Percentiles rank a stretch among this genome's conserved stretches.
These are phyloP conservation scores for Microdochium bolleyi DNA, from an alignment of 2,329 filamentous ascomycete genomes.

Conservation along the genomic window DNA sequence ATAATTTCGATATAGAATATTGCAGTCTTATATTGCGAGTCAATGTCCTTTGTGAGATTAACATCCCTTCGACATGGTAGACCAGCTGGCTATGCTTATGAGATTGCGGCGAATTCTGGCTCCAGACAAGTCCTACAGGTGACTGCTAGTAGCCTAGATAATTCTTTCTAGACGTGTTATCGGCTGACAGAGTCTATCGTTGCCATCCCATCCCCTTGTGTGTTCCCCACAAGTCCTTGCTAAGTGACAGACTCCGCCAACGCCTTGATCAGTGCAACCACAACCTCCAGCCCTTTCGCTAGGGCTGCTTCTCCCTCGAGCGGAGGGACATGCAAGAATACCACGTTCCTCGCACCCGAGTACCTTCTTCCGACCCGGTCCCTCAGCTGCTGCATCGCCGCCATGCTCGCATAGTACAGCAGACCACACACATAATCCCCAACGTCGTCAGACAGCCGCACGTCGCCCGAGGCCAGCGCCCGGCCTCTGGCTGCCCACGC, in stretches of 20 bases:
- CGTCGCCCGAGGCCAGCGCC: background rate
- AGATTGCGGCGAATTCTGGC: too few relatives aligned
- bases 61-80: too few relatives aligned
- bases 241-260: background rate
- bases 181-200: too few relatives aligned
- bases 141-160: too few relatives aligned
- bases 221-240: too few relatives aligned
- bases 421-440: conserved; percentile 3
- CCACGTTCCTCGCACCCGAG: background rate
- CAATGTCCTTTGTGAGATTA: too few relatives aligned
- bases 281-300: background rate
- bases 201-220: too few relatives aligned
- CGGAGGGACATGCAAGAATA: conserved; percentile 4
- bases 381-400: background rate
- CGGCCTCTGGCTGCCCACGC: background rate
- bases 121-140: too few relatives aligned
- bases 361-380: background rate
- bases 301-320: background rate
- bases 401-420: conserved; percentile 1
- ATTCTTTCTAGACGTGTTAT: too few relatives aligned
- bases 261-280: background rate
- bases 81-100: too few relatives aligned
- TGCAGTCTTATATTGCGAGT: too few relatives aligned
- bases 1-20: too few relatives aligned
- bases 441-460: conserved; percentile 1